phyloP scores from a whole-genome alignment of 2,329 filamentous ascomycete species.

The Penicillium thymicola region DNA sequence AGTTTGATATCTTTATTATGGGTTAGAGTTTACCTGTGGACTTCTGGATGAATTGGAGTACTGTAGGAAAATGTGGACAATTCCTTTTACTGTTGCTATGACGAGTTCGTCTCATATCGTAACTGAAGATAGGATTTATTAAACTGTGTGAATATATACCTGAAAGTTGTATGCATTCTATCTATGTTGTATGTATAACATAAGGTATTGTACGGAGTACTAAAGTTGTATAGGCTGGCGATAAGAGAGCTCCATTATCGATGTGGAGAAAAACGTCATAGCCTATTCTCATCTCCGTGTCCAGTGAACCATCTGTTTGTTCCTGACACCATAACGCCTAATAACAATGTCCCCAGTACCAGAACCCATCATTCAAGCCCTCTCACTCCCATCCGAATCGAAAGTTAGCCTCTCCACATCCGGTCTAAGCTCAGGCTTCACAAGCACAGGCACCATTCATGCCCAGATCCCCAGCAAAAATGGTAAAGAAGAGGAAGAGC shows the following conservation, averaged over 20 bases:
- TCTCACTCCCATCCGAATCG: conserved; percentile 34
- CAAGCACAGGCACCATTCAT: conserved; percentile 42
- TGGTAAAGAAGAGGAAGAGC: conserved; percentile 28
- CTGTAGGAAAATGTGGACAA: background rate
- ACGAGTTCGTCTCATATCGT: background rate
- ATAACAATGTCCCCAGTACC: conserved; percentile 32
- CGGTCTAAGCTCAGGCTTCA: conserved; percentile 44
- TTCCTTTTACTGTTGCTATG: background rate
- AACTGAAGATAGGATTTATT: background rate
- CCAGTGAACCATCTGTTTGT: background rate
- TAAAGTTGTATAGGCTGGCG: background rate
- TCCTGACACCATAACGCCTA: background rate
- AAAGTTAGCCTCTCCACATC: conserved; percentile 37
- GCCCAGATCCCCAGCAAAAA: conserved; percentile 27
- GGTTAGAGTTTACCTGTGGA: background rate
- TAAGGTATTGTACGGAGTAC: too few relatives aligned
- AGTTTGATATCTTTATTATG: background rate
- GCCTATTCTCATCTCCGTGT: background rate
- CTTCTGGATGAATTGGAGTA: background rate
- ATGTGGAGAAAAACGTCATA: conserved; percentile 1
- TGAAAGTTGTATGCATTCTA: background rate
- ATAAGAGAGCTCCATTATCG: background rate
- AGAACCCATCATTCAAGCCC: conserved; percentile 36
- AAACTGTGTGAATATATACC: background rate
- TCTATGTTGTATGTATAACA: too few relatives aligned